These are phyloP conservation scores for Vicia sativa DNA, from an alignment of 306 rosid genomes.

Conservation along the genomic window DNA sequence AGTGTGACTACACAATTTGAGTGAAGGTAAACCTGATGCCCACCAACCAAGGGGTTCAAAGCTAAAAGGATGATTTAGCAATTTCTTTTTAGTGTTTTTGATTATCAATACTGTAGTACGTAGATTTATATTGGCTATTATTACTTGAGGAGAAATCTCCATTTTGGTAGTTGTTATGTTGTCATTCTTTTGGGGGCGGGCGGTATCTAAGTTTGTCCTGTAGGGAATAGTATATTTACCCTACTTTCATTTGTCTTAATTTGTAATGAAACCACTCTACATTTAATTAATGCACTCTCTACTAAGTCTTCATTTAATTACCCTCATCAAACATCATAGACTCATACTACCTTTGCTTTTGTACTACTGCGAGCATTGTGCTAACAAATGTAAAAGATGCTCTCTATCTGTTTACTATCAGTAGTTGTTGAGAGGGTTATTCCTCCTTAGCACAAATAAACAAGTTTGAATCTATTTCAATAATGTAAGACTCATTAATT, in stretches of 20 bases:
- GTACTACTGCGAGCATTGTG: constrained; percentile 1
- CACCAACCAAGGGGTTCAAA: constrained; percentile 39
- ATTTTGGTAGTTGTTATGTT: constrained; percentile 56
- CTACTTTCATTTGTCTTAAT: constrained; percentile 32
- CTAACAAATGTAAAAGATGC: neutral
- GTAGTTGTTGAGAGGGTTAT: neutral
- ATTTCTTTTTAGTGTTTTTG: constrained; percentile 45
- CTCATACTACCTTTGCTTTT: constrained; percentile 4
- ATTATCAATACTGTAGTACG: constrained; percentile 48
- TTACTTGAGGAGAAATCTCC: constrained; percentile 55
- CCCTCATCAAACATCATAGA: neutral
- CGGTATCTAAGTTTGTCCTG: constrained; percentile 45
- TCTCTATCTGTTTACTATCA: neutral
- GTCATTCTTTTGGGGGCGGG: constrained; percentile 61
- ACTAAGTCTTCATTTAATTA: constrained; percentile 24
- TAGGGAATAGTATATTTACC: constrained; percentile 46
- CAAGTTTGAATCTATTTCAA: neutral
- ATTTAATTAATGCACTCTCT: constrained; percentile 38
- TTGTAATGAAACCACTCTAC: constrained; percentile 45
- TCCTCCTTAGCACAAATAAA: neutral
- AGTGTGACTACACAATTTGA: constrained; percentile 38
- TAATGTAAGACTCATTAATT: too few species aligned
- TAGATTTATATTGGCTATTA: constrained; percentile 48
- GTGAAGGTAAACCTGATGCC: constrained; percentile 49
- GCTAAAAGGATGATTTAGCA: constrained; percentile 35